phyloP scores from a whole-genome alignment of 1,284 basidiomycete genomes.

The Cutaneotrichosporon sp. region DNA sequence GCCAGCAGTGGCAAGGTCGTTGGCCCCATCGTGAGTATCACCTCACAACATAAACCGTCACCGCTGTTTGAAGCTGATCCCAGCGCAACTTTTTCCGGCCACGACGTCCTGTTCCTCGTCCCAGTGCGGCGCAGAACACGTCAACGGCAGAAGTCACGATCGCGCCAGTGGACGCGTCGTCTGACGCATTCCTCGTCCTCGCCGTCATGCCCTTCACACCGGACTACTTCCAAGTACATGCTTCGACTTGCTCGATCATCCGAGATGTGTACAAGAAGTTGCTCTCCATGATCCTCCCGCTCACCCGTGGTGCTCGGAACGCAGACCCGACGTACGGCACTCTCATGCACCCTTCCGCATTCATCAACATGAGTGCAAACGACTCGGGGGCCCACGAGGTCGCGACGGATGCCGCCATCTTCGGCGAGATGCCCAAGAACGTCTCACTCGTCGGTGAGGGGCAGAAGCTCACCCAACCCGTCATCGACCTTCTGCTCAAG shows the following conservation, averaged over 20 bases:
- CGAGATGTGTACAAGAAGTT: conserved; percentile 52
- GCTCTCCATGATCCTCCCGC: conserved; percentile 29
- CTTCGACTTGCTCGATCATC: conserved; percentile 51
- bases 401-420: conserved; percentile 31
- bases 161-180: conserved; percentile 16
- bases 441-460: conserved; percentile 41
- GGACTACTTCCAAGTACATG: conserved; percentile 52
- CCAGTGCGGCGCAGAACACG: conserved; percentile 12
- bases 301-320: conserved; percentile 1
- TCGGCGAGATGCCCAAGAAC: conserved; percentile 35
- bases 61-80: not conserved
- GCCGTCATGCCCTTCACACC: conserved; percentile 49
- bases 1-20: conserved; percentile 38
- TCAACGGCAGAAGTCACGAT: conserved; percentile 21
- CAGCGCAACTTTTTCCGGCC: conserved; percentile 24
- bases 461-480: conserved; percentile 39
- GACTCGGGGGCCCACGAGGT: conserved; percentile 2
- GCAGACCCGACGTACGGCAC: conserved; percentile 14
- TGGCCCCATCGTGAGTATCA: conserved; percentile 8
- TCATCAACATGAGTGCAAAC: not conserved
- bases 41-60: not conserved
- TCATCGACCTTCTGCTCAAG: conserved; percentile 49
- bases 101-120: conserved; percentile 12
- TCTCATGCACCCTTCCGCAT: conserved; percentile 29
- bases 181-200: conserved; percentile 19